phyloP scores from a whole-genome alignment of 2,329 filamentous ascomycete genomes.

The Orbilia ellipsospora region DNA sequence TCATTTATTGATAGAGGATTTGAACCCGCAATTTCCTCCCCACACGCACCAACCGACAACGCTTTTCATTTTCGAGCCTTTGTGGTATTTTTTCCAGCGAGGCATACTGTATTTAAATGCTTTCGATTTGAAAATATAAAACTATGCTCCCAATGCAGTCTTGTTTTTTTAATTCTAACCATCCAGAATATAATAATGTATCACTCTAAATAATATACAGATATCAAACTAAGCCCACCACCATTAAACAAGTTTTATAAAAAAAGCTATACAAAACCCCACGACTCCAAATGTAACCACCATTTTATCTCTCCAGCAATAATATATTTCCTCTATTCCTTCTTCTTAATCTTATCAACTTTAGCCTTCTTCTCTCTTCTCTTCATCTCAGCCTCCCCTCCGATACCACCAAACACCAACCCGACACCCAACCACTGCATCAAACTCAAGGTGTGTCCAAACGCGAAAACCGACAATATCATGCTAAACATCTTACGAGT shows the following conservation, averaged over 20 bases:
- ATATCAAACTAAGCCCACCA: not conserved
- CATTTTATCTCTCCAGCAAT: not conserved
- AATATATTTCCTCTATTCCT: constrained; percentile 26
- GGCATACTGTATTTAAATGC: too few relatives aligned
- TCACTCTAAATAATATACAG: constrained; percentile 11
- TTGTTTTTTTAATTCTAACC: too few relatives aligned
- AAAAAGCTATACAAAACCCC: not conserved
- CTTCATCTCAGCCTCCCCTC: constrained; percentile 85
- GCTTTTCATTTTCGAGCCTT: too few relatives aligned
- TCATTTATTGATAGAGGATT: too few relatives aligned
- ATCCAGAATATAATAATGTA: not conserved
- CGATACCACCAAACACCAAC: constrained; percentile 94
- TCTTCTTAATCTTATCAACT: constrained; percentile 70
- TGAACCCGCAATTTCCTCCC: too few relatives aligned
- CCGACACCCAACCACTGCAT: constrained; percentile 95
- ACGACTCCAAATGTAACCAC: not conserved
- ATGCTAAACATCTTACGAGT: constrained; percentile 99
- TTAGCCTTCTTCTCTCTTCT: constrained; percentile 85
- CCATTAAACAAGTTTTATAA: not conserved
- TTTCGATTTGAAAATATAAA: too few relatives aligned
- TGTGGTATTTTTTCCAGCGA: too few relatives aligned
- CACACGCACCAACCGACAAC: too few relatives aligned
- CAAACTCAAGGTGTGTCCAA: constrained; percentile 84
- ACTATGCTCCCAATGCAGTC: too few relatives aligned
- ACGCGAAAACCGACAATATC: constrained; percentile 94